These are phyloP conservation scores for Schizophyllum amplum DNA, from an alignment of 1,284 basidiomycete genomes.

Conservation along the genomic window DNA sequence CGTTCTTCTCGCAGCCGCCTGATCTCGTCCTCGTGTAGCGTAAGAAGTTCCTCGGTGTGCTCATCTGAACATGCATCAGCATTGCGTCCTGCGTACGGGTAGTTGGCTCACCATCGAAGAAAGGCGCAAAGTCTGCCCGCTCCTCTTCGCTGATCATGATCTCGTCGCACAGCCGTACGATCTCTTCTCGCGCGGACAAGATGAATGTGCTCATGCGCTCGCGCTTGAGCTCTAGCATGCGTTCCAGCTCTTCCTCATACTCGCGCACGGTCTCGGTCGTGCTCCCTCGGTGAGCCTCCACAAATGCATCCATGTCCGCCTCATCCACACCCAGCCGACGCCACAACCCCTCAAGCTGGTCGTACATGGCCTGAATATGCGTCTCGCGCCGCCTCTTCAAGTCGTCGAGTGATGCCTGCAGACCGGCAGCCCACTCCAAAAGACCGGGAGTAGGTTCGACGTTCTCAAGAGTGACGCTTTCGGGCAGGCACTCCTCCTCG, in stretches of 20 bases:
- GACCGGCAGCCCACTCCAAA: constrained; percentile 51
- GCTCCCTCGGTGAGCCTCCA: constrained; percentile 71
- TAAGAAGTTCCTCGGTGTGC: constrained; percentile 82
- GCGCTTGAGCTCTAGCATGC: constrained; percentile 85
- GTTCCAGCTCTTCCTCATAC: constrained; percentile 86
- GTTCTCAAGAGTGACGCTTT: constrained; percentile 31
- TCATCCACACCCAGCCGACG: constrained; percentile 67
- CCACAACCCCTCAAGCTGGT: constrained; percentile 80
- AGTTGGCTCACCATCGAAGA: constrained; percentile 61
- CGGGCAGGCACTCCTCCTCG: constrained; percentile 35
- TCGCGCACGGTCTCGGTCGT: constrained; percentile 65
- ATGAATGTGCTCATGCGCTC: constrained; percentile 87
- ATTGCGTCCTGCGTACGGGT: background rate
- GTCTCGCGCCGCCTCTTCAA: constrained; percentile 62
- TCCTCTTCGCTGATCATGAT: constrained; percentile 83
- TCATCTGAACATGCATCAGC: constrained; percentile 47
- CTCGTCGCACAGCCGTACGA: constrained; percentile 78
- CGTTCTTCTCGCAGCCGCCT: constrained; percentile 75
- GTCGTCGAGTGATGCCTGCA: constrained; percentile 56
- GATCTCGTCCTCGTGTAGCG: constrained; percentile 86
- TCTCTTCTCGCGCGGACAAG: constrained; percentile 74
- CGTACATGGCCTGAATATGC: constrained; percentile 80
- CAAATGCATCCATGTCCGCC: constrained; percentile 72
- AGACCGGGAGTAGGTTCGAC: constrained; percentile 64
- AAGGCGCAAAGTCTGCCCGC: constrained; percentile 71